A percentile compares a stretch with the other conserved stretches of the same genome.
Conservation (phyloP, 1,139 yeast species). For the Blastobotrys capitulatus region DNA sequence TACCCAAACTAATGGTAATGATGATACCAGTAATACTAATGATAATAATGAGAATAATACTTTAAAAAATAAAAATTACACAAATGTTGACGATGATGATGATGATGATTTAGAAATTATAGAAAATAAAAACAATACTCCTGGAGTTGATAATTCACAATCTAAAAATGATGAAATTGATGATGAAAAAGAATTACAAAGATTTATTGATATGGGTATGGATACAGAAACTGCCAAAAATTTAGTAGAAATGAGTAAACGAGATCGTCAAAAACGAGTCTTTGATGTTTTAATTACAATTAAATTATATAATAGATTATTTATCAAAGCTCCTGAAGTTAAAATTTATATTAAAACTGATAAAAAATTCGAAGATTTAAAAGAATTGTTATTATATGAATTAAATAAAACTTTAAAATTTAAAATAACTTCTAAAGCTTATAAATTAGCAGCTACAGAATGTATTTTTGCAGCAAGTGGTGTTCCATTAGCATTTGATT, state of each 20-base stretch:
- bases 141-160: too few species aligned
- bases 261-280: not conserved
- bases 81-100: too few species aligned
- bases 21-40: too few species aligned
- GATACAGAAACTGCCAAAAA: not conserved
- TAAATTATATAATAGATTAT: constrained; percentile 2
- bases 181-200: not conserved
- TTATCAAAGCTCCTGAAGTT: constrained; percentile 4
- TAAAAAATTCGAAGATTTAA: constrained; percentile 2
- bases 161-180: not conserved
- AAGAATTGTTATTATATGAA: not conserved
- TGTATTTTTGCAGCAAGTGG: constrained; percentile 17
- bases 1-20: too few species aligned
- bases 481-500: constrained; percentile 18
- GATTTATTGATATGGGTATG: constrained; percentile 7
- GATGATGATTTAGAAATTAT: not conserved
- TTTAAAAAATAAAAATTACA: too few species aligned
- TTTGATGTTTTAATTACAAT: constrained; percentile 6
- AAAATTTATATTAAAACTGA: constrained; percentile 12
- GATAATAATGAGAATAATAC: too few species aligned
- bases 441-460: not conserved
- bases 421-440: not conserved
- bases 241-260: constrained; percentile 1
- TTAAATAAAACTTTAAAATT: too few species aligned
- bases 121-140: too few species aligned